These are phyloP conservation scores for Phanerochaete carnosa DNA, from an alignment of 768 basidiomycete genomes.

Conservation along the genomic window DNA sequence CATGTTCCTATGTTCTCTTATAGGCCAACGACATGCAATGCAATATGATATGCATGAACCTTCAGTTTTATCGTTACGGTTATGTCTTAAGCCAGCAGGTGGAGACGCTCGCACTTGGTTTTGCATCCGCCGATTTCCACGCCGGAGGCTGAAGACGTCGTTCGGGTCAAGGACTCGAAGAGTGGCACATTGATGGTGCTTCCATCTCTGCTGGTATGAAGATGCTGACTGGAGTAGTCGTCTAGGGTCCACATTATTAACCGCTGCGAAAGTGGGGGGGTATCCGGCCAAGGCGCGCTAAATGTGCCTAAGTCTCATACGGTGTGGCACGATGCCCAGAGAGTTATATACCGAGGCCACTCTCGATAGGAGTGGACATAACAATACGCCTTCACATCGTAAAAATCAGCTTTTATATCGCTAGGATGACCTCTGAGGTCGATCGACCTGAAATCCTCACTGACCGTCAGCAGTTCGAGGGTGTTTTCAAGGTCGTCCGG, in stretches of 20 bases:
- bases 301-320: too few species aligned
- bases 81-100: background rate
- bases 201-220: too few species aligned
- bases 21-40: background rate
- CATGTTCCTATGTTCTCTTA: background rate
- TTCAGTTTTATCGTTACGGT: background rate
- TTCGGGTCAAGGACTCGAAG: too few species aligned
- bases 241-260: too few species aligned
- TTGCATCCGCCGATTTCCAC: conserved; percentile 64
- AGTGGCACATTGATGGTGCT: too few species aligned
- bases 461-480: conserved; percentile 58
- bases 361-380: too few species aligned
- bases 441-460: conserved; percentile 17
- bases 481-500: conserved; percentile 67
- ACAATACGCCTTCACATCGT: too few species aligned
- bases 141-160: too few species aligned
- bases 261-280: too few species aligned
- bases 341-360: too few species aligned
- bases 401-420: background rate
- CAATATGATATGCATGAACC: background rate
- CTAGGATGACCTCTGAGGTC: background rate
- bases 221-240: too few species aligned
- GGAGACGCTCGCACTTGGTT: conserved; percentile 23
- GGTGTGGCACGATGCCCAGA: too few species aligned
- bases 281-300: conserved; percentile 38